A percentile compares a stretch with the other conserved stretches of the same genome.
These are phyloP conservation scores for Saccharum spontaneum DNA, from an alignment of 176 grass and related monocot genomes.

Conservation along the genomic window DNA sequence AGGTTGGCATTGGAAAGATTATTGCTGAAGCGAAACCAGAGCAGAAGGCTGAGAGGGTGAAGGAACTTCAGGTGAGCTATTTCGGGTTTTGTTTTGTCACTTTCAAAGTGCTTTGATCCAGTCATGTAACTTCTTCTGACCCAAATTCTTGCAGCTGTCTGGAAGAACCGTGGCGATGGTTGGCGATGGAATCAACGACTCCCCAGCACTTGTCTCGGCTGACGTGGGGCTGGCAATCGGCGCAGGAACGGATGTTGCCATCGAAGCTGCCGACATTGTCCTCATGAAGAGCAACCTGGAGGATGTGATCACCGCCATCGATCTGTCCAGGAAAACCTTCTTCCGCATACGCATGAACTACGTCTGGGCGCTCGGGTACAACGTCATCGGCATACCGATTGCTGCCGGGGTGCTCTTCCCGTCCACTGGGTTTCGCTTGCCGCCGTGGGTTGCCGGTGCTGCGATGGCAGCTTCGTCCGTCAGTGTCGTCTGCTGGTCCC, in stretches of 20 bases:
- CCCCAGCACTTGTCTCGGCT: conserved; percentile 78
- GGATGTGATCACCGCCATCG: conserved; percentile 89
- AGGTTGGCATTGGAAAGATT: conserved; percentile 76
- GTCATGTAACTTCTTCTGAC: neutral
- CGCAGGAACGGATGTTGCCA: conserved; percentile 85
- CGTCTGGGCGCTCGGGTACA: conserved; percentile 94
- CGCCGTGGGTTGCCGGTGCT: conserved; percentile 87
- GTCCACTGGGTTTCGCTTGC: conserved; percentile 66
- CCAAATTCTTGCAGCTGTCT: conserved; percentile 41
- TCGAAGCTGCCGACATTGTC: conserved; percentile 95
- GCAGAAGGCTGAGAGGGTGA: conserved; percentile 76
- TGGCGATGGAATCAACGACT: conserved; percentile 93
- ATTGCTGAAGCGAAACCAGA: conserved; percentile 89
- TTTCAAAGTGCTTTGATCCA: neutral
- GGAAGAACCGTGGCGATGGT: conserved; percentile 89
- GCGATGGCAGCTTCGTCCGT: conserved; percentile 95
- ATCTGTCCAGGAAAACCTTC: conserved; percentile 89
- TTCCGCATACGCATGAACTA: conserved; percentile 94
- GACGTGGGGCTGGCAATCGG: conserved; percentile 88
- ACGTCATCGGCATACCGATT: conserved; percentile 74
- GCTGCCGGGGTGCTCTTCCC: conserved; percentile 86
- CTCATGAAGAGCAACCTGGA: conserved; percentile 97
- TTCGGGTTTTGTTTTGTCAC: neutral
- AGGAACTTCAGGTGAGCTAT: conserved; percentile 81
- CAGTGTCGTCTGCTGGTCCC: conserved; percentile 86